Conservation (phyloP, 2,329 filamentous ascomycete genomes). For the Orbilia ellipsospora region DNA sequence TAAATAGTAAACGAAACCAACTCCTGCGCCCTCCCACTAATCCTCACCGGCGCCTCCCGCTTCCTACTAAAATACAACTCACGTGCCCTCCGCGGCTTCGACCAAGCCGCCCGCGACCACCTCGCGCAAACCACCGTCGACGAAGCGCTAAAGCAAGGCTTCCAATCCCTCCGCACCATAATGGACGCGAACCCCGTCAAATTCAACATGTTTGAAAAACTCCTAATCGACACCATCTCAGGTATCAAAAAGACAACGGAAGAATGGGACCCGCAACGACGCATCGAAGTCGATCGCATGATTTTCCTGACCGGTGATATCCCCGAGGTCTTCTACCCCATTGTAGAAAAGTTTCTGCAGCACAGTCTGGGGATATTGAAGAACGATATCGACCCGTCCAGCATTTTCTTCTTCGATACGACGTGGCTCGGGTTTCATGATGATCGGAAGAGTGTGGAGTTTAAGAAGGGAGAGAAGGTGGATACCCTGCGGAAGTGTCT, state of each 20-base stretch:
- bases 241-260: constrained; percentile 57
- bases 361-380: constrained; percentile 56
- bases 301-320: constrained; percentile 59
- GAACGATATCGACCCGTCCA: constrained; percentile 58
- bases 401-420: constrained; percentile 59
- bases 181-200: constrained; percentile 59
- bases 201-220: constrained; percentile 59
- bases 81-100: constrained; percentile 57
- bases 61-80: constrained; percentile 59
- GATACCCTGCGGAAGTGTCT: constrained; percentile 58
- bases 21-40: constrained; percentile 58
- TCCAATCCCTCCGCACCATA: constrained; percentile 52
- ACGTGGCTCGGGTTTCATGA: constrained; percentile 59
- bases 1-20: constrained; percentile 57
- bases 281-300: constrained; percentile 57
- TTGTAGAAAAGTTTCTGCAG: constrained; percentile 57
- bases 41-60: constrained; percentile 58
- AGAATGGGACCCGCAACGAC: constrained; percentile 55
- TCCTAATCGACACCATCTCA: constrained; percentile 58
- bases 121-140: constrained; percentile 53
- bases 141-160: constrained; percentile 46
- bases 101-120: constrained; percentile 57
- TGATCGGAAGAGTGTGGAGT: constrained; percentile 56
- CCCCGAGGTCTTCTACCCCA: constrained; percentile 56
- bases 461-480: constrained; percentile 56